phyloP scores from a whole-genome alignment of 2,329 filamentous ascomycete species.

The Pseudogymnoascus sp. region DNA sequence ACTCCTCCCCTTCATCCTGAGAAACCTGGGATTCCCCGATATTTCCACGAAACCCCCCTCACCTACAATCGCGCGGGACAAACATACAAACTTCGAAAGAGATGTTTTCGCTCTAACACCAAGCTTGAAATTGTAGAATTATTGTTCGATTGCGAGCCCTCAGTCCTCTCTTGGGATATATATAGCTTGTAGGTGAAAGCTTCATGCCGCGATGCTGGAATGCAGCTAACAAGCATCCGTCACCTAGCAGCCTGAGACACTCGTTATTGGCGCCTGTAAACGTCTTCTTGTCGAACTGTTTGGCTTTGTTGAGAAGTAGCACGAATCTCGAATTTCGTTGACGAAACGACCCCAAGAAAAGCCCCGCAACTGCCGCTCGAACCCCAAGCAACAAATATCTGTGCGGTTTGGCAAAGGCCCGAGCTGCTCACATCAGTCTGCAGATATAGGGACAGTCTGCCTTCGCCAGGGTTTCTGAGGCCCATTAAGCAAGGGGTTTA shows the following conservation, averaged over 20 bases:
- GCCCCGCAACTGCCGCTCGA: not conserved
- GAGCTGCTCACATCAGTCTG: not conserved
- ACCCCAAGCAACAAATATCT: not conserved
- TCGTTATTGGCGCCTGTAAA: constrained; percentile 1
- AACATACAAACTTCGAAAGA: not conserved
- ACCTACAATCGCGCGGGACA: constrained; percentile 1
- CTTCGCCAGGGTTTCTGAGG: not conserved
- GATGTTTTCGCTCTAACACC: constrained; percentile 1
- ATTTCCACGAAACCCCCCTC: not conserved
- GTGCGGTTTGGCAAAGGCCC: not conserved
- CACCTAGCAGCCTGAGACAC: not conserved
- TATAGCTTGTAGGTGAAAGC: constrained; percentile 4
- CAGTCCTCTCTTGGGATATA: not conserved
- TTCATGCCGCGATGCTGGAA: not conserved
- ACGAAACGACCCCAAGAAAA: not conserved
- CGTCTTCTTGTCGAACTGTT: not conserved
- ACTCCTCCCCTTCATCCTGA: not conserved
- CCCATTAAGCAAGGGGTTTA: constrained; percentile 5
- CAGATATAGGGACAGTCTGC: not conserved
- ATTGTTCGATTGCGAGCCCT: not conserved
- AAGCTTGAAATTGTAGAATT: constrained; percentile 1
- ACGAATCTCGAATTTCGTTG: not conserved
- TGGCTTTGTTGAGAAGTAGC: not conserved
- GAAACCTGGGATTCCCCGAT: not conserved
- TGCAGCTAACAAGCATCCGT: not conserved